These are phyloP conservation scores for Xylaria digitata DNA, from an alignment of 2,329 filamentous ascomycete species.

Conservation along the genomic window DNA sequence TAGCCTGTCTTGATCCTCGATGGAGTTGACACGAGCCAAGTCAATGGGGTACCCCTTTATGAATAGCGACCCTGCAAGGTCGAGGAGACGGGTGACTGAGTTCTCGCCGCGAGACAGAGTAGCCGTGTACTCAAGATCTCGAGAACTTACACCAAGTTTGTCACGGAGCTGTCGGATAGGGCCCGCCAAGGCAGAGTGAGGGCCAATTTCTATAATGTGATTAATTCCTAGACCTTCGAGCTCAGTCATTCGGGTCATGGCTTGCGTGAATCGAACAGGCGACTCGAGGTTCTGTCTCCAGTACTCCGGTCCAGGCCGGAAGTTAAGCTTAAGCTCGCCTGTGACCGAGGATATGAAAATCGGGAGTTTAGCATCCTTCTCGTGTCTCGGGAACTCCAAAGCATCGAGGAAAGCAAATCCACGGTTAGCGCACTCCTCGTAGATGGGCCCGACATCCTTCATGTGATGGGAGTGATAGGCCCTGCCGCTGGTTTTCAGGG, in stretches of 20 bases:
- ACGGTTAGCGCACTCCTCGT: slow-evolving; percentile 22
- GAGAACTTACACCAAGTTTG: slow-evolving; percentile 22
- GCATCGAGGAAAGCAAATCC: slow-evolving; percentile 12
- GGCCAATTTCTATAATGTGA: slow-evolving; percentile 33
- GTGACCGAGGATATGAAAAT: slow-evolving; percentile 25
- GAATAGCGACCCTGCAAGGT: slow-evolving; percentile 33
- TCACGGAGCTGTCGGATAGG: slow-evolving; percentile 32
- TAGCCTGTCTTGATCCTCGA: slow-evolving; percentile 26
- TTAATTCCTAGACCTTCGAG: slow-evolving; percentile 21
- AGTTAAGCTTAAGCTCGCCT: slow-evolving; percentile 19
- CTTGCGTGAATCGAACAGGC: slow-evolving; percentile 21
- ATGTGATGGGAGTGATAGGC: slow-evolving; percentile 40
- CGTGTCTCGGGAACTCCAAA: slow-evolving; percentile 7
- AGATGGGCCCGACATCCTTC: slow-evolving; percentile 26
- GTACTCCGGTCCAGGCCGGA: slow-evolving; percentile 23
- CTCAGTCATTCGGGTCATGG: slow-evolving; percentile 17
- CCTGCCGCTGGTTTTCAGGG: slow-evolving; percentile 29
- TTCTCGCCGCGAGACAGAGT: slow-evolving; percentile 29
- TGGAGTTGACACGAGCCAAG: slow-evolving; percentile 27
- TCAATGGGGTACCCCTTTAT: slow-evolving; percentile 28
- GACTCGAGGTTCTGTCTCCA: slow-evolving; percentile 29
- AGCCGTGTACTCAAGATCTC: slow-evolving; percentile 27
- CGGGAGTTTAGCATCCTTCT: slow-evolving; percentile 20
- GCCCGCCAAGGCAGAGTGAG: slow-evolving; percentile 27
- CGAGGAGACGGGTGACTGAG: slow-evolving; percentile 28